phyloP scores from a whole-genome alignment of 2,329 filamentous ascomycete genomes.

The Phyllosticta ampelicida region DNA sequence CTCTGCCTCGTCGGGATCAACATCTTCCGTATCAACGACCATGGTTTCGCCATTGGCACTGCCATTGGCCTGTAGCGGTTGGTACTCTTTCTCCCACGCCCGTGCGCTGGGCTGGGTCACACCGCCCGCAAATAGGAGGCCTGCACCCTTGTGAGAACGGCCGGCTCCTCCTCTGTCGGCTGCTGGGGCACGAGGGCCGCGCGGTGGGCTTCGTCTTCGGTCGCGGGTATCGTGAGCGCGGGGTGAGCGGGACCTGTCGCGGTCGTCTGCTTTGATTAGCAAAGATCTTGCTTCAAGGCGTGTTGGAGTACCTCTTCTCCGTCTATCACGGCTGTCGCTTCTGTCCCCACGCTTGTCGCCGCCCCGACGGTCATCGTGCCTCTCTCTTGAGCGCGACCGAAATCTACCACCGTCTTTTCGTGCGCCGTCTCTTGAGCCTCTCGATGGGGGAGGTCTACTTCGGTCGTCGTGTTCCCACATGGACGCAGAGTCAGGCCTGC shows the following conservation, averaged over 20 bases:
- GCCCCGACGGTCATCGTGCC: constrained; percentile 12
- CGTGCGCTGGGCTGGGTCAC: constrained; percentile 4
- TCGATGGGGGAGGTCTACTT: background rate
- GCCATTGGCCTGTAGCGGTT: background rate
- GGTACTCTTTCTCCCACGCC: constrained; percentile 1
- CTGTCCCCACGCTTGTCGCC: constrained; percentile 14
- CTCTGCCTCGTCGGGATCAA: constrained; percentile 57
- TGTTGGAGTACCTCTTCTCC: background rate
- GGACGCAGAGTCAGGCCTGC: constrained; percentile 10
- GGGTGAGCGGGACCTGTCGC: background rate
- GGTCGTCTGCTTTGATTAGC: background rate
- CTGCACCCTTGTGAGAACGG: background rate
- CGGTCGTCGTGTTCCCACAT: constrained; percentile 12
- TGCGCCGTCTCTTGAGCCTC: background rate
- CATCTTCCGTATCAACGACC: constrained; percentile 35
- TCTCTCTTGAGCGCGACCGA: constrained; percentile 17
- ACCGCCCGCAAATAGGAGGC: background rate
- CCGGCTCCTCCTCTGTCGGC: background rate
- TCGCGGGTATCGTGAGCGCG: background rate
- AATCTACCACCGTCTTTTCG: constrained; percentile 14
- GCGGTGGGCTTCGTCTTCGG: constrained; percentile 4
- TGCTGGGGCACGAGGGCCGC: background rate
- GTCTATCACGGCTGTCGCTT: constrained; percentile 11
- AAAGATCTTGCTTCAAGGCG: background rate
- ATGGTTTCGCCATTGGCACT: constrained; percentile 29